Evolutionary conservation across 2,329 filamentous ascomycete genomes (phyloP).

Genomic region (Cercospora zeina): DNA sequence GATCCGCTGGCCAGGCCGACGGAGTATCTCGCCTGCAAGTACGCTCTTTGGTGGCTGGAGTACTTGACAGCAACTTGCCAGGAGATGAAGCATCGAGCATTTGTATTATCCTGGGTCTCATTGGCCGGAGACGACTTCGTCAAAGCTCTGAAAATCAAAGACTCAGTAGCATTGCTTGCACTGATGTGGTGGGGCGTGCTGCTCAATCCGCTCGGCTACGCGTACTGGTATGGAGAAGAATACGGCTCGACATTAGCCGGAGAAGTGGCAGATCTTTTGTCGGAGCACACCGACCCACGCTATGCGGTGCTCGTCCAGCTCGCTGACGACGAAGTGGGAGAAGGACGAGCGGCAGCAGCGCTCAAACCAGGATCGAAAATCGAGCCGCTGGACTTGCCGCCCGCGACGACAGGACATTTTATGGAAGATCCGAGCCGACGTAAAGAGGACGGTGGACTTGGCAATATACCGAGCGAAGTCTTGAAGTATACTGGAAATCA

Average conservation of each 20-base stretch:
- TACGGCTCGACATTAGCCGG: conserved; percentile 18
- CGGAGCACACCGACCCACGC: not conserved
- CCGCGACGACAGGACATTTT: not conserved
- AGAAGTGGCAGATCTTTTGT: conserved; percentile 12
- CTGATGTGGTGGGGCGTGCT: conserved; percentile 25
- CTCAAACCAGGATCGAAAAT: conserved; percentile 6
- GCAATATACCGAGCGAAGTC: conserved; percentile 17
- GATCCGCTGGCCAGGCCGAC: not conserved
- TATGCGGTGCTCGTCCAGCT: conserved; percentile 6
- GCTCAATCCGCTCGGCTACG: conserved; percentile 17
- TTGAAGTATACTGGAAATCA: conserved; percentile 20
- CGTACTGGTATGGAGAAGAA: conserved; percentile 23
- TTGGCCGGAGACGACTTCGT: conserved; percentile 21
- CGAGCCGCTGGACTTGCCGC: not conserved
- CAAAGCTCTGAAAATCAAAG: conserved; percentile 18
- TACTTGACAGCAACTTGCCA: conserved; percentile 19
- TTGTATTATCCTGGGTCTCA: conserved; percentile 18
- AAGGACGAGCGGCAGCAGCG: not conserved
- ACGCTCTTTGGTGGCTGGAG: conserved; percentile 19
- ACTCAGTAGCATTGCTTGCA: conserved; percentile 18
- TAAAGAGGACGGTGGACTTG: conserved; percentile 1
- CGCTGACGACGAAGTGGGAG: conserved; percentile 9
- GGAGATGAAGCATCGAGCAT: conserved; percentile 14
- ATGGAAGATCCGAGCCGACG: conserved; percentile 10
- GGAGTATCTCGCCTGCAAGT: conserved; percentile 20